Evolutionary conservation across 2,329 filamentous ascomycete species (phyloP), one percentile per base, ranked within the genome.

Genomic region (Tolypocladium amazonense): DNA sequence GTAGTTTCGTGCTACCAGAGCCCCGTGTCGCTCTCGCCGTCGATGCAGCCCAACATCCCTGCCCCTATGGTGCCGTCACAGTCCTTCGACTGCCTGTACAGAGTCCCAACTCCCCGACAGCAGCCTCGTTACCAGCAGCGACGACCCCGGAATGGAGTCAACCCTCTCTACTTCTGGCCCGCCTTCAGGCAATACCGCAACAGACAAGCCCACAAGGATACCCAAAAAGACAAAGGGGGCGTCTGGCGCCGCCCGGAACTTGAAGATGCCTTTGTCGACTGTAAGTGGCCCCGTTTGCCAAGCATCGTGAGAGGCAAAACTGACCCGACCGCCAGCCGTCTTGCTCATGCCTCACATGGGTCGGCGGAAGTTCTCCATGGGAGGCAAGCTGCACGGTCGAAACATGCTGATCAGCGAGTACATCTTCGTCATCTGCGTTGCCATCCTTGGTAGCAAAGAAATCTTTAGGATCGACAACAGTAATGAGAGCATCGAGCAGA

Each of bases 341-440:
- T 74, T 88, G 56, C 75, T 86, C 56, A 86, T 88, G 69, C 85
- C 86, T 53, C 79, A 81, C 64, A 86, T 88, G 80, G 84, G 84
- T 38, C 79, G 85, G 57, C 81, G 83, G 66, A 88, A 88, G 73
- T 86, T 85, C 68, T 84, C 81, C 61, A 85, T 86, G 73, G 80
- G 81, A 63, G 80, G 82, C 41, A 82, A 85, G 68, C 81, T 83
- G 45, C 83, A 86, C 65, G 86, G 86, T 5, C 82, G 86, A 56
- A 89, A 89, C 72, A 87, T 88, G 80, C 77, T 89, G 59, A 88
- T 89, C 66, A 82, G 80, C 67, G 84, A 87, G 71, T 88, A 88
- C 71, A 79, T 88, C 53, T 88, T 75, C 60, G 69, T 71, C 57
- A 72, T 76, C 58, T 75, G 73, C 53, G 66, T 76, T 58, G 71